Base-by-base conservation (phyloP, 768 basidiomycete species). In the Suillus occidentalis region DNA sequence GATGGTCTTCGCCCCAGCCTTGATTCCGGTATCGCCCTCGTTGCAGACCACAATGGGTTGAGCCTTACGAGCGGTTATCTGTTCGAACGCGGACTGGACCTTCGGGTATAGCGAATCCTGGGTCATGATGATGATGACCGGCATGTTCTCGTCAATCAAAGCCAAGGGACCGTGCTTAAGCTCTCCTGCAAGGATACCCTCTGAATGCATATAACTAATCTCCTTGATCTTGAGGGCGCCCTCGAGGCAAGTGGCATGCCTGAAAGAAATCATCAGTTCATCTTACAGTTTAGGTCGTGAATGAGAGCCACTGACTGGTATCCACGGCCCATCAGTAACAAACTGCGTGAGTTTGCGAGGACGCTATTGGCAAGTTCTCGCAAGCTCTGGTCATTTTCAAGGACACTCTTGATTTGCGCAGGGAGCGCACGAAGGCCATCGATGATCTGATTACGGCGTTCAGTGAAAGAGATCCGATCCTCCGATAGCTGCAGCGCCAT, bases 211-310 rank as follows among this genome's bases (percentile, higher is more conserved):
- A 81, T 98, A 98, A 63, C 92, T 92, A 77, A 98, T 96, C 83
- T 99, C 97, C 82, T 99, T 99, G 82, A 99, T 99, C 84, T 99
- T 99, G 72, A 99, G 81, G 8, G 97, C 97, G 63, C 96, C 97
- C 77, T 99, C 97, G 56, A 99, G 84, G 78, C 97, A 99, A 8
- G 97, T 99, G 8, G 97, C 97, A 70, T 97, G 88, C 77, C 89
- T 90, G 1, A 63, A 34, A 31, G 9, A 14, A 1, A 42, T 13
- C 28, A 6, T 22, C 71, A 9, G 74, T 53, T 22, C 56, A 22
- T 31, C 16, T 18, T 42, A 20, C 31, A 8, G 37, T 4, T n/a
- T 3, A 6, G 20, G 36, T 10, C 12, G 1, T 43, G 0, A 10
- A 40, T 6, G 12, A 59, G 8, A n/a, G 36, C 58, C 57, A 81